Conservation (phyloP, 768 basidiomycete genomes). For the Pisolithus microcarpus region DNA sequence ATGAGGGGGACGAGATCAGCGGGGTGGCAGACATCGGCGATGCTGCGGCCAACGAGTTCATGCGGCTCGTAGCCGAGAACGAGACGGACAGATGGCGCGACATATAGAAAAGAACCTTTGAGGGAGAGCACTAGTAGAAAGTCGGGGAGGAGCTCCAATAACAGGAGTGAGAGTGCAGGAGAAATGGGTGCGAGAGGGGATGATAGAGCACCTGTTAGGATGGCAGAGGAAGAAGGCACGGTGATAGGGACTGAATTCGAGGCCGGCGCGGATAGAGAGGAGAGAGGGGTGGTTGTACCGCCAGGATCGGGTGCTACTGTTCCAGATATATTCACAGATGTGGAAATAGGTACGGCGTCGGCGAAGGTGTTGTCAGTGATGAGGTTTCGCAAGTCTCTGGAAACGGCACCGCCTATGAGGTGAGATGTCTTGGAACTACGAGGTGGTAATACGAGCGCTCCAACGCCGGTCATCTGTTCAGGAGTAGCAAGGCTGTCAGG, state of each 20-base stretch:
- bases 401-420: conserved; percentile 33
- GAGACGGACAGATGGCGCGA: conserved; percentile 70
- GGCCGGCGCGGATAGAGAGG: conserved; percentile 7
- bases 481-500: neutral
- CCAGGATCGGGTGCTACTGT: conserved; percentile 10
- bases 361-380: conserved; percentile 43
- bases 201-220: conserved; percentile 11
- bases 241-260: conserved; percentile 7
- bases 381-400: conserved; percentile 46
- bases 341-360: conserved; percentile 39
- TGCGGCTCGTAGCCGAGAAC: conserved; percentile 83
- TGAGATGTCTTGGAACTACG: conserved; percentile 18
- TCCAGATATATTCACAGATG: conserved; percentile 30
- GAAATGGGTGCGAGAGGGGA: conserved; percentile 42
- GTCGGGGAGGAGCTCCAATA: conserved; percentile 63
- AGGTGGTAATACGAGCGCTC: conserved; percentile 11
- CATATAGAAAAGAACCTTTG: conserved; percentile 89
- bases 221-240: neutral
- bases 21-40: conserved; percentile 81
- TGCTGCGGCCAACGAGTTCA: conserved; percentile 71
- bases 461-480: neutral
- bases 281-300: conserved; percentile 5
- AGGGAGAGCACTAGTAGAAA: conserved; percentile 88
- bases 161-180: conserved; percentile 30
- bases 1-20: conserved; percentile 87